Percentiles rank a stretch among this genome's conserved stretches.
phyloP scores from a whole-genome alignment of 345 rosid genomes.

The Citrus inodora region DNA sequence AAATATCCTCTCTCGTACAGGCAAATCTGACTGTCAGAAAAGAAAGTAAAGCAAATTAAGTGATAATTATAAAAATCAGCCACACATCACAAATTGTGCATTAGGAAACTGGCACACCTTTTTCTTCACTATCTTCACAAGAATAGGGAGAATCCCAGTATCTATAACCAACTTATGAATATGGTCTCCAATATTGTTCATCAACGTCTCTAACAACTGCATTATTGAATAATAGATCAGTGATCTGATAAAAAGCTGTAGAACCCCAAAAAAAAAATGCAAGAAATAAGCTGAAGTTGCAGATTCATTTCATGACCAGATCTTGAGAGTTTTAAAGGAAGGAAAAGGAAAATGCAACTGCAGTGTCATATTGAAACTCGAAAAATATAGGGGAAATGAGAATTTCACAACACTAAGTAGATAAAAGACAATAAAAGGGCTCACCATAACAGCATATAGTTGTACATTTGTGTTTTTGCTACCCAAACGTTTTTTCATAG shows the following conservation, averaged over 20 bases:
- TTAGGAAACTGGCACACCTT: conserved; percentile 50
- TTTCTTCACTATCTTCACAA: conserved; percentile 91
- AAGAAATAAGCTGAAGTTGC: neutral
- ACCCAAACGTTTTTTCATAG: conserved; percentile 84
- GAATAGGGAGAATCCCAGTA: conserved; percentile 64
- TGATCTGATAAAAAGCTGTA: neutral
- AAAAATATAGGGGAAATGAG: neutral
- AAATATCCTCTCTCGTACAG: conserved; percentile 85
- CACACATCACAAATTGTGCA: conserved; percentile 3
- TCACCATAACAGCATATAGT: conserved; percentile 76
- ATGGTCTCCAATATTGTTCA: conserved; percentile 85
- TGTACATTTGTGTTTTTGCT: conserved; percentile 63
- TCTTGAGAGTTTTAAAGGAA: neutral
- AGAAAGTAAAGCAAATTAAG: conserved; percentile 9
- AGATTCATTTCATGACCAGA: neutral
- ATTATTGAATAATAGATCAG: conserved; percentile 8
- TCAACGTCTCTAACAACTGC: conserved; percentile 93
- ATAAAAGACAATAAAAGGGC: conserved; percentile 15
- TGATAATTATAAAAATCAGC: conserved; percentile 16
- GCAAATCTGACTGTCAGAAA: conserved; percentile 63
- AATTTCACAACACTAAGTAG: neutral
- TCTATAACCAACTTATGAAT: conserved; percentile 81
- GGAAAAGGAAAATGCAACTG: neutral
- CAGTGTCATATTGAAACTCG: neutral
- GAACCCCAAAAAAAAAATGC: neutral